A percentile compares a stretch with the other conserved stretches of the same genome.
These are phyloP conservation scores for Sporothrix mexicana DNA, from an alignment of 2,329 filamentous ascomycete genomes.

Conservation along the genomic window DNA sequence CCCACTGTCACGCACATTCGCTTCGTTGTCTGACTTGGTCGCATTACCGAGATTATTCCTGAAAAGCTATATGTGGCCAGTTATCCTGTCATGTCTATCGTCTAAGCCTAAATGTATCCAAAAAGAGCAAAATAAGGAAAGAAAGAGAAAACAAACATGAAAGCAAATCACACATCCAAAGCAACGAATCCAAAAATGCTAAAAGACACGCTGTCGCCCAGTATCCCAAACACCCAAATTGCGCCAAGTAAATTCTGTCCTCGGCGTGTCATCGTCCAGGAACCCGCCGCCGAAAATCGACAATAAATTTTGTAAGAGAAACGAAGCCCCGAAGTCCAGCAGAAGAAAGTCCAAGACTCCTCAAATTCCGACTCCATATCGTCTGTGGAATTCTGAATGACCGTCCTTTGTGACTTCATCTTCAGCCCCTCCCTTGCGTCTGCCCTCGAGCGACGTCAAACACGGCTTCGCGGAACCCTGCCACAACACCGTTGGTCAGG, in stretches of 20 bases:
- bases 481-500: constrained; percentile 39
- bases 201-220: constrained; percentile 2
- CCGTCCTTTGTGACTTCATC: not conserved
- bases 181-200: not conserved
- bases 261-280: constrained; percentile 4
- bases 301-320: constrained; percentile 21
- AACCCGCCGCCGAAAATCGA: not conserved
- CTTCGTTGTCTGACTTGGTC: constrained; percentile 14
- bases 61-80: not conserved
- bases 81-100: constrained; percentile 23
- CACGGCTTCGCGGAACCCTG: constrained; percentile 40
- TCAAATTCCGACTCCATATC: constrained; percentile 1
- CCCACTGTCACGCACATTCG: not conserved
- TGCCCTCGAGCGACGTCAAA: constrained; percentile 35
- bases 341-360: no score
- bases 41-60: not conserved
- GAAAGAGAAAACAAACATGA: not conserved
- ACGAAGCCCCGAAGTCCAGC: not conserved
- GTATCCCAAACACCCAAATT: constrained; percentile 17
- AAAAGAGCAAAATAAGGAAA: not conserved
- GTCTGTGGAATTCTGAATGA: no score
- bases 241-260: constrained; percentile 11
- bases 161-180: not conserved
- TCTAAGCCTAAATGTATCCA: constrained; percentile 16
- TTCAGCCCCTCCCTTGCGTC: not conserved